A percentile compares a stretch with the other conserved stretches of the same genome.
Evolutionary conservation across 2,329 filamentous ascomycete species (phyloP).

Genomic region (Incumbomyces lentus): DNA sequence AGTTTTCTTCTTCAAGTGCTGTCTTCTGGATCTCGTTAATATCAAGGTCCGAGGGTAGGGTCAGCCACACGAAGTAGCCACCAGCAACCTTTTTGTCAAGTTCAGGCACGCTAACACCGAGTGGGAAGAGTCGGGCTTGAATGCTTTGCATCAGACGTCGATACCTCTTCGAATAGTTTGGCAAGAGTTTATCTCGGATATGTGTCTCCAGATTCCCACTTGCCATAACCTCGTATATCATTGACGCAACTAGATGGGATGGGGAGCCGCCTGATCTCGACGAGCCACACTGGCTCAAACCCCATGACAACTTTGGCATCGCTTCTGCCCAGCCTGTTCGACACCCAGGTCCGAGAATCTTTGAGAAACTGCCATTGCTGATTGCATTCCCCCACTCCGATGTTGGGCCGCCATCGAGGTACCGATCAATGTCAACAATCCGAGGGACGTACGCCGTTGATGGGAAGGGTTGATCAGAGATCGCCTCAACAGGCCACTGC

Average conservation of each 20-base stretch:
- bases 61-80: conserved; percentile 80
- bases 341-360: conserved; percentile 70
- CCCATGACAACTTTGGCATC: conserved; percentile 50
- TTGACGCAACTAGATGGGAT: conserved; percentile 48
- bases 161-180: conserved; percentile 46
- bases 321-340: conserved; percentile 84
- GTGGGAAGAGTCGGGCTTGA: conserved; percentile 47
- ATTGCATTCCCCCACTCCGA: conserved; percentile 67
- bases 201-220: conserved; percentile 43
- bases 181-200: conserved; percentile 44
- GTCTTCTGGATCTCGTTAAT: conserved; percentile 46
- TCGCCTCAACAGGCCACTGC: conserved; percentile 52
- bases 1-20: conserved; percentile 51
- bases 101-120: conserved; percentile 46
- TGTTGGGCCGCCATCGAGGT: conserved; percentile 49
- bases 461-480: conserved; percentile 15
- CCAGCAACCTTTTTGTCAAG: conserved; percentile 48
- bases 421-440: conserved; percentile 66
- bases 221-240: conserved; percentile 45
- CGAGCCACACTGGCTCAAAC: conserved; percentile 49
- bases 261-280: conserved; percentile 50
- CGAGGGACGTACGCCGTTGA: conserved; percentile 51
- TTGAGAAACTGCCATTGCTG: conserved; percentile 84
- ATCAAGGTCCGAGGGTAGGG: conserved; percentile 45
- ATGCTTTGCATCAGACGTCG: conserved; percentile 50